Conservation (phyloP, 352 stramenopile genomes). For the Pythium diclinum region DNA sequence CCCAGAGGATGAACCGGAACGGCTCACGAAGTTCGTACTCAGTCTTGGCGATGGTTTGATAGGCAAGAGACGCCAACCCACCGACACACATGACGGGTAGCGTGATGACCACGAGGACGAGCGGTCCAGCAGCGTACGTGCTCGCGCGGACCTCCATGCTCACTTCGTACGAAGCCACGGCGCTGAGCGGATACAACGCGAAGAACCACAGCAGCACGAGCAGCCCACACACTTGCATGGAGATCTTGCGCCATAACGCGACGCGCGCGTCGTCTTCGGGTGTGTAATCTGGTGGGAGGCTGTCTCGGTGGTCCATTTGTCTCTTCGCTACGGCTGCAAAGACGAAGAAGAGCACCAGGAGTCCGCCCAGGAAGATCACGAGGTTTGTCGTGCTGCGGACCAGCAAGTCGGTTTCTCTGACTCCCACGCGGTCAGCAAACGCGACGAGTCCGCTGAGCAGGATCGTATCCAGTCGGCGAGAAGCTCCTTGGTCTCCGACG, state of each 20-base stretch:
- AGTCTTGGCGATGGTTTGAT: conserved; percentile 12
- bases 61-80: conserved; percentile 13
- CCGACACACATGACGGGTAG: conserved; percentile 16
- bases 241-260: conserved; percentile 17
- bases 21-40: conserved; percentile 18
- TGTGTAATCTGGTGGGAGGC: background rate
- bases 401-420: conserved; percentile 25
- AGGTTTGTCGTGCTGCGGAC: conserved; percentile 19
- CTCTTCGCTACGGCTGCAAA: conserved; percentile 19
- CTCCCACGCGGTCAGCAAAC: conserved; percentile 27
- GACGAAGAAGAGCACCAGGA: conserved; percentile 27
- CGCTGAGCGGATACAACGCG: conserved; percentile 26
- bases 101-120: conserved; percentile 7
- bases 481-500: background rate
- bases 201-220: conserved; percentile 27
- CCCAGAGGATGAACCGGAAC: conserved; percentile 25
- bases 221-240: conserved; percentile 25
- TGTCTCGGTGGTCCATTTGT: conserved; percentile 4
- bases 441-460: conserved; percentile 21
- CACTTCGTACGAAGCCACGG: conserved; percentile 26
- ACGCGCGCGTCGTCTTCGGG: conserved; percentile 1
- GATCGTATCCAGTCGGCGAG: conserved; percentile 20
- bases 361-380: conserved; percentile 13
- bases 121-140: conserved; percentile 2
- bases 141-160: conserved; percentile 19